Conservation (phyloP, 2,329 filamentous ascomycete genomes). For the Berkeleyomyces basicola region DNA sequence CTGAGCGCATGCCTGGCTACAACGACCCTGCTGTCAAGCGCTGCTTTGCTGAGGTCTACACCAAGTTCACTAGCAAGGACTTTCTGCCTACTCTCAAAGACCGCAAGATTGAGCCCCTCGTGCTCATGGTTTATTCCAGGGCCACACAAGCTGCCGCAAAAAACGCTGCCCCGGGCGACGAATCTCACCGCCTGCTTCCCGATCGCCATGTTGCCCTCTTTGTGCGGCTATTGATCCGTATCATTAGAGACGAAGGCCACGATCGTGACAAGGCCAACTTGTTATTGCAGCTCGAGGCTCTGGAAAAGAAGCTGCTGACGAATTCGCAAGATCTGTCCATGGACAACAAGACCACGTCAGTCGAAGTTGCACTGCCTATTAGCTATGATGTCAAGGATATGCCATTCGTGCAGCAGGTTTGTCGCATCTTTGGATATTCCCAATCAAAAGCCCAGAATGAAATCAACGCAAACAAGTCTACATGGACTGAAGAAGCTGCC, state of each 20-base stretch:
- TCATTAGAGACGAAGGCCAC: slow-evolving; percentile 70
- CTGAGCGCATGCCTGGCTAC: slow-evolving; percentile 72
- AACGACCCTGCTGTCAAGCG: slow-evolving; percentile 82
- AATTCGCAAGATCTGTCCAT: slow-evolving; percentile 71
- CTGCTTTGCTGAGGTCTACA: slow-evolving; percentile 88
- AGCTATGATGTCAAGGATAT: slow-evolving; percentile 95
- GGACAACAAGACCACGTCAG: slow-evolving; percentile 37
- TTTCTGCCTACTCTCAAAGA: slow-evolving; percentile 90
- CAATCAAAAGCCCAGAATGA: slow-evolving; percentile 71
- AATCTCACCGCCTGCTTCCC: slow-evolving; percentile 78
- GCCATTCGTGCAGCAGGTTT: slow-evolving; percentile 78
- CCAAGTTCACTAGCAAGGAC: slow-evolving; percentile 72
- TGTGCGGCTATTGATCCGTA: slow-evolving; percentile 65
- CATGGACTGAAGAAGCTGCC: slow-evolving; percentile 86
- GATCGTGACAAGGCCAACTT: slow-evolving; percentile 74
- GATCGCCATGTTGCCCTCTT: slow-evolving; percentile 93
- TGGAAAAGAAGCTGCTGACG: slow-evolving; percentile 85
- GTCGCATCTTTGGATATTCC: slow-evolving; percentile 67
- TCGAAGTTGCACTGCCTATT: slow-evolving; percentile 69
- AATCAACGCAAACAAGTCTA: slow-evolving; percentile 61
- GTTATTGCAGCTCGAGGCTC: slow-evolving; percentile 55
- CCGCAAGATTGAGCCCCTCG: slow-evolving; percentile 74
- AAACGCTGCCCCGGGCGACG: slow-evolving; percentile 59
- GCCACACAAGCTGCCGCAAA: slow-evolving; percentile 74
- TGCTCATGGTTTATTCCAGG: slow-evolving; percentile 91